Conservation (phyloP, 192 early-diverging fungal species). For the Funneliformis mosseae region DNA sequence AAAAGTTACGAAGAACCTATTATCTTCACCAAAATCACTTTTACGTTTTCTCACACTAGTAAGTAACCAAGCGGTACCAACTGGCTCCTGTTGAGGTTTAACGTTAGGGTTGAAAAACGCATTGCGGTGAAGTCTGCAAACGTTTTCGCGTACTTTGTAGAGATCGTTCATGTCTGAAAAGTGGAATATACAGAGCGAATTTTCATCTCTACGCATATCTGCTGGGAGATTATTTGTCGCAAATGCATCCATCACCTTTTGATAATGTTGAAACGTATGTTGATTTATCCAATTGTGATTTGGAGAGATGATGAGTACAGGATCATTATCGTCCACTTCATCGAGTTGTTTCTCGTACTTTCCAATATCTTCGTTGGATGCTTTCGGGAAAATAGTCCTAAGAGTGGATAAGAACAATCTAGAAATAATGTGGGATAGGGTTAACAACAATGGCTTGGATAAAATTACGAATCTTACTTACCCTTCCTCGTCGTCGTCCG, state of each 20-base stretch:
- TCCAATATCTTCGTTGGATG: slow-evolving; percentile 21
- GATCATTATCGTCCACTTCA: slow-evolving; percentile 7
- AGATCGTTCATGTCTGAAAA: not conserved
- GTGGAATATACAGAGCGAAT: slow-evolving; percentile 2
- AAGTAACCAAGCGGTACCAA: too few species aligned
- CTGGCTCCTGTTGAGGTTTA: too few species aligned
- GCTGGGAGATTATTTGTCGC: not conserved
- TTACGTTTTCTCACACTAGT: too few species aligned
- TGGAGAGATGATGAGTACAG: not conserved
- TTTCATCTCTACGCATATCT: slow-evolving; percentile 21
- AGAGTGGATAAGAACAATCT: slow-evolving; percentile 3
- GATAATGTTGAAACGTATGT: not conserved
- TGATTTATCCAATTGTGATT: slow-evolving; percentile 4
- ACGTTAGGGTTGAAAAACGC: too few species aligned
- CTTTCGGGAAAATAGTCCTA: slow-evolving; percentile 10
- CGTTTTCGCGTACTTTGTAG: not conserved
- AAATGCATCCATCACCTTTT: slow-evolving; percentile 15
- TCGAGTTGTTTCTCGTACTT: slow-evolving; percentile 16
- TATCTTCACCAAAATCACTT: too few species aligned
- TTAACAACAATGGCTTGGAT: slow-evolving; percentile 12
- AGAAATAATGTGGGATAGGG: slow-evolving; percentile 17
- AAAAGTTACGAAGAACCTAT: too few species aligned
- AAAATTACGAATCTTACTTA: slow-evolving; percentile 18
- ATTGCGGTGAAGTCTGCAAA: too few species aligned
- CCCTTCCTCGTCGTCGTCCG: not conserved